Evolutionary conservation across 768 basidiomycete genomes (phyloP), one percentile per base, ranked within the genome.

Genomic region (Boletus speciosus): DNA sequence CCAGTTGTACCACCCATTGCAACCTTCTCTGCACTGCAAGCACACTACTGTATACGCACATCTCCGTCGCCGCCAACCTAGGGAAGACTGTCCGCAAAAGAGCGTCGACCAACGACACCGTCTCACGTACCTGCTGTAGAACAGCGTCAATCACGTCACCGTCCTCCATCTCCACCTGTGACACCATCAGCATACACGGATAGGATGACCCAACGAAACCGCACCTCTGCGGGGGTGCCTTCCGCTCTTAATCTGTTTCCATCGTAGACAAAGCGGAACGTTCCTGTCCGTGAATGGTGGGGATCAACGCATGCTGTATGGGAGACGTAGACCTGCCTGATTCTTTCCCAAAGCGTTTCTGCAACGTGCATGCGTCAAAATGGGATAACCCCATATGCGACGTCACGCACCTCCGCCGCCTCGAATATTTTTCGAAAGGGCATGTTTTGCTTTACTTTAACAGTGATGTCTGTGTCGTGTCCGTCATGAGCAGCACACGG

Each of bases 351-450:
- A 86, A 86, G 31, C 76, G 74, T 76, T 82, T 77, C 85, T 86
- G 59, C 12, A 23, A 47, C 21, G 40, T 29, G 54, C 23, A 14
- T 15, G 4, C 4, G 23, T 55, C 34, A 47, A 25, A 6, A 47
- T 6, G 31, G 23, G 37, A 37, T n/a, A 1, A 35, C 16, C 15
- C 11, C 35, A 43, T 9, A 21, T 35, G 14, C 16, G 23, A n/a
- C 9, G 27, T 1, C 4, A 73, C 79, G 23, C 59, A 86, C 86
- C 76, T 85, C 82, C 2, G 82, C 81, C 15, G 83, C 85, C 16
- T 82, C 77, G 53, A 88, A 86, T 25, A 86, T 81, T 68, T 86
- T 87, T 37, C 71, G 66, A 59, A 88, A 85, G n/a, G 74, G 73
- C 75, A 81, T 87, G 35, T 79, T 81, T 1, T 76, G 56, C 55